phyloP scores from a whole-genome alignment of 2,329 filamentous ascomycete species.

The Chaetomium sp. region DNA sequence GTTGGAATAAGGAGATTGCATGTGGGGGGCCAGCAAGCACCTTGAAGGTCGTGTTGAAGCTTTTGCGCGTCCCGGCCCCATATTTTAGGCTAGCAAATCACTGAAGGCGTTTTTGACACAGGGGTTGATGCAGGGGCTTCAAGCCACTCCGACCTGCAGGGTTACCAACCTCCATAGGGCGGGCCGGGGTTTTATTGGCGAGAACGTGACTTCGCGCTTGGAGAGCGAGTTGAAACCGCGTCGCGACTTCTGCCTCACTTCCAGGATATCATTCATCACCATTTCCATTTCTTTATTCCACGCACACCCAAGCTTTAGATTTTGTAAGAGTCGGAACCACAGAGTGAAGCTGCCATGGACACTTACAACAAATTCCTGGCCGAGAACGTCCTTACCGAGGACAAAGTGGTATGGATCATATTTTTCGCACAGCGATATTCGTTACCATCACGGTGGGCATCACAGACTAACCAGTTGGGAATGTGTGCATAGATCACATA shows the following conservation, averaged over 20 bases:
- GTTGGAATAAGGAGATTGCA: slow-evolving; percentile 1
- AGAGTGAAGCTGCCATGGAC: slow-evolving; percentile 46
- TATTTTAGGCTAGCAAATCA: slow-evolving; percentile 17
- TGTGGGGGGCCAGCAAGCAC: not conserved
- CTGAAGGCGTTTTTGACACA: not conserved
- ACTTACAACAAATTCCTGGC: slow-evolving; percentile 74
- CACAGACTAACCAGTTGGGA: not conserved
- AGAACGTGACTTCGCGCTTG: slow-evolving; percentile 35
- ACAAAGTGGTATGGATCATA: slow-evolving; percentile 61
- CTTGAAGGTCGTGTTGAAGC: slow-evolving; percentile 5
- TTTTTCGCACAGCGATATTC: not conserved
- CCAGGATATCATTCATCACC: not conserved
- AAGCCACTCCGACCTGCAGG: slow-evolving; percentile 1
- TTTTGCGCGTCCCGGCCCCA: slow-evolving; percentile 5
- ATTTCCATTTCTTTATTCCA: slow-evolving; percentile 1
- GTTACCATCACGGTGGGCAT: not conserved
- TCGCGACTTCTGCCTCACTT: slow-evolving; percentile 8
- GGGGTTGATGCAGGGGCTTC: slow-evolving; percentile 10
- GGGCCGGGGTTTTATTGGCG: slow-evolving; percentile 24
- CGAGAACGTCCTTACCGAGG: slow-evolving; percentile 74
- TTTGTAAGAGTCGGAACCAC: not conserved
- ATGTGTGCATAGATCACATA: slow-evolving; percentile 72
- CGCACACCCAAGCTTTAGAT: not conserved
- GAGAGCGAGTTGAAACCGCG: not conserved
- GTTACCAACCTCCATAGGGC: too few species aligned